Evolutionary conservation across 352 stramenopile species (phyloP), one percentile per base, ranked within the genome.

Genomic region (Phytophthora capsici): DNA sequence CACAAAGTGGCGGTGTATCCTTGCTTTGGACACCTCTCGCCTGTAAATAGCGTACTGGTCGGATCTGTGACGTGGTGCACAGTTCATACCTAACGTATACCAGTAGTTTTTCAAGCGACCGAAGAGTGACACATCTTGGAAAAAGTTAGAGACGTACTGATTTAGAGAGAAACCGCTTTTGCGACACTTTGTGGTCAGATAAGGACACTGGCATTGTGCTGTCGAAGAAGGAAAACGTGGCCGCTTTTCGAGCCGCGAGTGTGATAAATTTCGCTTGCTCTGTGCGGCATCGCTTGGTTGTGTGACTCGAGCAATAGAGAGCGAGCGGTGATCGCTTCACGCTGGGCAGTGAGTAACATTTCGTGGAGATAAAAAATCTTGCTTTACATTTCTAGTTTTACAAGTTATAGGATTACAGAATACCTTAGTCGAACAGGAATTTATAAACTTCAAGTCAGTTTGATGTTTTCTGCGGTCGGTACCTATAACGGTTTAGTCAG

Each of bases 141-240:
- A 14, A 50, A 37, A 32, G 37, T 45, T 52, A 41, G 5, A 2
- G 10, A 7, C 0, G 36, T 47, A 57, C 44, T 55, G 51, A 51
- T 30, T 56, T 13, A 38, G 6, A 17, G 49, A 44, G 28, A 19
- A 30, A 46, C 10, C 0, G 17, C 10, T 47, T 46, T 19, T 70
- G 63, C 55, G 55, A 70, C 63, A 70, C 53, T 65, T 69, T 73
- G 65, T 69, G 58, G 65, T 69, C 62, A 69, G 59, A 67, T 55
- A 67, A 57, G 56, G 44, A 49, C 45, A 64, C 23, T 49, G 7
- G 43, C 34, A 51, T 51, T 61, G 66, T 69, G 58, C 44, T 19
- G 64, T 69, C 58, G 57, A 66, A 48, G 47, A 38, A 50, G 23
- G 51, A 45, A 51, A 13, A 14, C 3, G 20, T 13, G 41, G 53